Conservation (phyloP, 805 yeast genomes). For the Cephaloascus albidus region DNA sequence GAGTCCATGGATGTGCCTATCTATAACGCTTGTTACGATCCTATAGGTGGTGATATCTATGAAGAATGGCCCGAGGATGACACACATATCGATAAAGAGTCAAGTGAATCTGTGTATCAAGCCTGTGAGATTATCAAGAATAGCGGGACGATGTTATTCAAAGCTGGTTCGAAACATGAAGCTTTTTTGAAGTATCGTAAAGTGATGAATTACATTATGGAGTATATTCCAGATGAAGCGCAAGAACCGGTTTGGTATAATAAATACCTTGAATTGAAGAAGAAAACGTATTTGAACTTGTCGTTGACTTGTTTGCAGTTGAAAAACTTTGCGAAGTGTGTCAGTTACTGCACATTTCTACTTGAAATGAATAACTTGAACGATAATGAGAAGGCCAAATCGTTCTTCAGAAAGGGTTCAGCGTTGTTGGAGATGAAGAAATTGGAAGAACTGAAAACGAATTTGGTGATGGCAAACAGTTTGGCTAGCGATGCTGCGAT, state of each 20-base stretch:
- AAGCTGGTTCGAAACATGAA: slow-evolving; percentile 36
- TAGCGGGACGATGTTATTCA: slow-evolving; percentile 55
- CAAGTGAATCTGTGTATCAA: slow-evolving; percentile 38
- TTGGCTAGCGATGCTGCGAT: slow-evolving; percentile 45
- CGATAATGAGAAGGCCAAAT: slow-evolving; percentile 44
- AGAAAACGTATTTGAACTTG: slow-evolving; percentile 49
- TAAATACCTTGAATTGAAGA: slow-evolving; percentile 42
- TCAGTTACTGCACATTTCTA: slow-evolving; percentile 45
- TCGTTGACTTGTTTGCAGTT: slow-evolving; percentile 44
- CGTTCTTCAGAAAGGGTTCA: slow-evolving; percentile 45
- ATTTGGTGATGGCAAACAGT: slow-evolving; percentile 32
- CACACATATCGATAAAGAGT: slow-evolving; percentile 44
- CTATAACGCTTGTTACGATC: slow-evolving; percentile 50
- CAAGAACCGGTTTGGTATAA: slow-evolving; percentile 42
- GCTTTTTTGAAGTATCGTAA: slow-evolving; percentile 59
- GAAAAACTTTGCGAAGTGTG: slow-evolving; percentile 36
- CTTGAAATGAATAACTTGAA: slow-evolving; percentile 36
- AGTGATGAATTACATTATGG: slow-evolving; percentile 61
- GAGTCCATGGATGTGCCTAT: slow-evolving; percentile 45
- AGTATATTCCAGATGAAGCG: slow-evolving; percentile 62
- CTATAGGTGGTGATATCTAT: slow-evolving; percentile 58
- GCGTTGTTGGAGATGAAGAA: slow-evolving; percentile 33
- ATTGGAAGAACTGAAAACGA: slow-evolving; percentile 38
- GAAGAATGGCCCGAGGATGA: slow-evolving; percentile 81
- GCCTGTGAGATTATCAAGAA: slow-evolving; percentile 53